Base-by-base conservation (phyloP, 2,329 filamentous ascomycete genomes). In the Neopestalotiopsis clavispora region DNA sequence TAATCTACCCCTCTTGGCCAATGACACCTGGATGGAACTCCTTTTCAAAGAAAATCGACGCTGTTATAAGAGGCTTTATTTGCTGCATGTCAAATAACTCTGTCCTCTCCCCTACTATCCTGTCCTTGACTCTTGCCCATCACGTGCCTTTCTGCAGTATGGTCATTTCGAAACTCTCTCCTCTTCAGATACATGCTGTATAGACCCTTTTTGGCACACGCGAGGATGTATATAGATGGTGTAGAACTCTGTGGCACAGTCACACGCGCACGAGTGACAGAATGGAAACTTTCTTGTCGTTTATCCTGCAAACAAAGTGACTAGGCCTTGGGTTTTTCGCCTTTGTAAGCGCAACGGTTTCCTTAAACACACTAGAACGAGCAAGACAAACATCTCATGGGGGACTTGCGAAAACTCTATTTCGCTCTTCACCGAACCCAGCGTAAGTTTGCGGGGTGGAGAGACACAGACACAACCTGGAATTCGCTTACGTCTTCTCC, bases 391-490 rank as follows among this genome's bases (percentile, higher is more conserved):
- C 34, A 38, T 38, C 34, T 52, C 17, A 20, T 14, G n/a, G 45
- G 17, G 45, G n/a, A 52, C 17, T 17, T 52, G 45, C 17, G n/a
- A 20, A 52, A 20, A 17, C n/a, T 52, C 45, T 52, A n/a, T 52
- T 52, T 38, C 45, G 17, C 45, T 52, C 45, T 52, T 52, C 45
- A 52, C 45, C 45, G n/a, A 52, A 20, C 45, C 45, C 45, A 20
- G n/a, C 45, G 45, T n/a, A 52, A 52, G 45, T 52, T 52, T 52
- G 45, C 45, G 45, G 45, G 45, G 45, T 52, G 45, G 45, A 52
- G 45, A 52, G 45, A 52, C 45, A 52, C 9, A 17, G 9, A 20
- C 34, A 38, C 34, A 38, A 38, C 6, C 34, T 38, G 45, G 17
- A 52, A n/a, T 7, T 52, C 45, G 17, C 17, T 23, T 52, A 23